Percentiles rank a stretch among this genome's conserved stretches.
phyloP scores from a whole-genome alignment of 257 asterid genomes.

The Marsdenia floribunda region DNA sequence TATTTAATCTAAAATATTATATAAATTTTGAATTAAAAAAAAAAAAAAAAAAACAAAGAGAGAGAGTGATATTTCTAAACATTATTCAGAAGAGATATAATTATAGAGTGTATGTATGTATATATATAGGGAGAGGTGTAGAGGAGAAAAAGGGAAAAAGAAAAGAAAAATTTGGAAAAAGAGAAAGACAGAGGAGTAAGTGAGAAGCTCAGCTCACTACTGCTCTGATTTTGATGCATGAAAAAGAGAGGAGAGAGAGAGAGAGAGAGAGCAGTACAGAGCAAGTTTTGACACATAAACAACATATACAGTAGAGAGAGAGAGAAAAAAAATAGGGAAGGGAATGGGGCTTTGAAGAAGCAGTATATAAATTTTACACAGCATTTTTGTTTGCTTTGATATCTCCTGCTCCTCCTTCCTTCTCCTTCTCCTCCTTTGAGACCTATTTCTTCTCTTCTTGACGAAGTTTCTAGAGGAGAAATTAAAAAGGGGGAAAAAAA shows the following conservation, averaged over 20 bases:
- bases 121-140: background rate
- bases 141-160: constrained; percentile 4
- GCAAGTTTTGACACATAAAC: constrained; percentile 39
- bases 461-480: constrained; percentile 10
- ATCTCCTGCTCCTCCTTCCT: constrained; percentile 7
- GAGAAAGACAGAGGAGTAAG: constrained; percentile 30
- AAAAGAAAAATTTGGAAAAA: background rate
- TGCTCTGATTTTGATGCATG: constrained; percentile 75
- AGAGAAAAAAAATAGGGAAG: constrained; percentile 26
- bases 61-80: too few species aligned
- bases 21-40: too few species aligned
- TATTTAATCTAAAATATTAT: too few species aligned
- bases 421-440: background rate
- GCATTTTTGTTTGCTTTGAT: constrained; percentile 17
- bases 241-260: constrained; percentile 28
- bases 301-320: constrained; percentile 19
- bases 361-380: constrained; percentile 11
- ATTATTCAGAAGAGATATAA: too few species aligned
- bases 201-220: constrained; percentile 55
- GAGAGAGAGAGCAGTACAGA: constrained; percentile 35
- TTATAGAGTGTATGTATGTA: background rate
- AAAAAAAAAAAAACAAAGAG: too few species aligned
- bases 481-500: background rate
- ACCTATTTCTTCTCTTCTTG: constrained; percentile 5
- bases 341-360: constrained; percentile 15